Evolutionary conservation across 352 stramenopile genomes (phyloP), one percentile per base, ranked within the genome.

Genomic region (Globisporangium acanthophoron): DNA sequence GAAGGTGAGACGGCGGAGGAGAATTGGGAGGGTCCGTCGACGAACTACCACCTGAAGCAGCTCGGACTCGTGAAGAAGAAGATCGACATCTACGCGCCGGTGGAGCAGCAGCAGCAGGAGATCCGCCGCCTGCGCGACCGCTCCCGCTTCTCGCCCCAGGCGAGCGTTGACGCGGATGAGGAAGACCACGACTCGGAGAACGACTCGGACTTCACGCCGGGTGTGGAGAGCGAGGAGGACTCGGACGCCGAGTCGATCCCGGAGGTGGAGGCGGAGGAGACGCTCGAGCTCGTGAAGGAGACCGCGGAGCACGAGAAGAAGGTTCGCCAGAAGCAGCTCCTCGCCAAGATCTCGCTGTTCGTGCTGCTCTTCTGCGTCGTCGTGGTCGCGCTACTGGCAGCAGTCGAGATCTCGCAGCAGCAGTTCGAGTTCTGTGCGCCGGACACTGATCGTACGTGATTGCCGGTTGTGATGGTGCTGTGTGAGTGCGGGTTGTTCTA

Each of bases 31-130:
- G 70, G 74, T 50, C 80, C 83, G 9, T 75, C 69, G 20, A 90
- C 83, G 18, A 88, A 87, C 61, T 92, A 88, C 63, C 83, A 92
- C 55, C 59, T 89, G 12, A 90, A 90, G 66, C 80, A 90, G 45
- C 49, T 92, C n/a, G 80, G 83, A 18, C 65, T 90, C 3, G 65
- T 53, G 33, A 66, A 85, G 47, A 70, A 90, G 43, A 87, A 88
- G 65, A 75, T 92, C 58, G 83, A 92, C 60, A 92, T 92, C 43
- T 92, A 92, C 51, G 78, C 78, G 5, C 77, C 83, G 1, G 46
- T 86, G 18, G 66, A 78, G 7, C 75, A 85, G 50, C 80, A 92
- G 66, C 65, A 90, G 64, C 51, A 76, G 29, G 77, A 89, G 57
- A 70, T 91, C 27, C 77, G 79, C 13, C 78, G 75, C 20, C 64